phyloP scores from a whole-genome alignment of 192 early-diverging fungal species.

The Coemansia sp. region DNA sequence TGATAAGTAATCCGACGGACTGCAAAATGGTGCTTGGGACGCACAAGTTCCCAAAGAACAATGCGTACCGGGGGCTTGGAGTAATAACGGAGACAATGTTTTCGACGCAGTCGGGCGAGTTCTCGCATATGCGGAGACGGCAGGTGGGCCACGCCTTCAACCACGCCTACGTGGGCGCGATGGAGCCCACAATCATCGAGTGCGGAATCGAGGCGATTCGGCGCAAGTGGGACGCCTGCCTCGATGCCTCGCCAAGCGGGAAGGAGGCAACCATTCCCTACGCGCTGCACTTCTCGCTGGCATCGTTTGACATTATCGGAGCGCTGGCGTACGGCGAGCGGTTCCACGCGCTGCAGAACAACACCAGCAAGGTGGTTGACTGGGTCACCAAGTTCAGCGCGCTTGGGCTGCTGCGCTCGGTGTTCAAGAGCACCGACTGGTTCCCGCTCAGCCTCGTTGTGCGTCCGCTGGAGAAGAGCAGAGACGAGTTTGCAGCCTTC shows the following conservation, averaged over 20 bases:
- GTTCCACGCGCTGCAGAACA: constrained; percentile 8
- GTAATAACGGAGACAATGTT: constrained; percentile 16
- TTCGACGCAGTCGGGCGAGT: constrained; percentile 17
- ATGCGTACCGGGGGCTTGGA: constrained; percentile 21
- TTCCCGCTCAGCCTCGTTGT: constrained; percentile 11
- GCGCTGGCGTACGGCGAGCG: constrained; percentile 29
- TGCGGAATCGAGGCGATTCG: constrained; percentile 9
- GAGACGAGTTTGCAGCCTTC: constrained; percentile 12
- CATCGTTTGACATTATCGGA: constrained; percentile 26
- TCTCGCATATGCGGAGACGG: constrained; percentile 13
- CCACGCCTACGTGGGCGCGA: constrained; percentile 1
- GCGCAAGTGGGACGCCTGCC: constrained; percentile 12
- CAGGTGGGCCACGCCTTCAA: constrained; percentile 19
- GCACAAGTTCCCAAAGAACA: constrained; percentile 23
- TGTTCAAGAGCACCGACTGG: not conserved
- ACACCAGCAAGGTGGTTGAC: constrained; percentile 10
- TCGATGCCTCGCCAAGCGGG: not conserved
- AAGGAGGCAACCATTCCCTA: constrained; percentile 12
- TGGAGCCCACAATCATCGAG: constrained; percentile 31
- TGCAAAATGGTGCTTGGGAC: constrained; percentile 16
- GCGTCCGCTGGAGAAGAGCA: constrained; percentile 9
- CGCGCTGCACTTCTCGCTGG: constrained; percentile 12
- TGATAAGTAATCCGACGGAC: constrained; percentile 22
- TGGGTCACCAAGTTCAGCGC: constrained; percentile 23
- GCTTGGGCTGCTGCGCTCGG: constrained; percentile 9